Evolutionary conservation across 371 early-diverging fungal species (phyloP).

Genomic region (Apophysomyces elegans): DNA sequence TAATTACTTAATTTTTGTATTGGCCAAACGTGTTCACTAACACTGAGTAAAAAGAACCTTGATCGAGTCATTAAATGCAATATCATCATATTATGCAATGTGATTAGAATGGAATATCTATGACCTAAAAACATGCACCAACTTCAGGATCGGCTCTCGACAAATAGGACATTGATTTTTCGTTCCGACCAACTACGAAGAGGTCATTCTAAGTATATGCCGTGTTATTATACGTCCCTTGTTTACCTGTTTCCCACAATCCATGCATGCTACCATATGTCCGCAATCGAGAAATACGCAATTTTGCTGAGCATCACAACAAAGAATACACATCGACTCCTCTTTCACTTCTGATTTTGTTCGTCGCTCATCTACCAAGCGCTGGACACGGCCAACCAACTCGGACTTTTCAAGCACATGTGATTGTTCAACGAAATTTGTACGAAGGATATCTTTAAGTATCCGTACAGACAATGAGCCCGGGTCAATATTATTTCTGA

Average conservation of each 20-base stretch:
- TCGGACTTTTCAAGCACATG: conserved; percentile 60
- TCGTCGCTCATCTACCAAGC: conserved; percentile 47
- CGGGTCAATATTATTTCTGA: conserved; percentile 45
- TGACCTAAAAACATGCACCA: conserved; percentile 56
- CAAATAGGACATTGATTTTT: conserved; percentile 70
- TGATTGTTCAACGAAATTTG: conserved; percentile 55
- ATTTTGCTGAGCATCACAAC: conserved; percentile 64
- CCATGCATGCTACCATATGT: conserved; percentile 67
- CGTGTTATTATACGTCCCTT: neutral
- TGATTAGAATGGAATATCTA: conserved; percentile 2
- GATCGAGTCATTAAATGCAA: neutral
- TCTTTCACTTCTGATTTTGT: conserved; percentile 33
- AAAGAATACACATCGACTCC: conserved; percentile 58
- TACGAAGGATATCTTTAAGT: conserved; percentile 52
- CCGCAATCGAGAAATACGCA: conserved; percentile 65
- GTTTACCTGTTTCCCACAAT: conserved; percentile 60
- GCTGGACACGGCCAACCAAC: conserved; percentile 48
- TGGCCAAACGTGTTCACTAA: too few relatives aligned
- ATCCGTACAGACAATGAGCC: conserved; percentile 52
- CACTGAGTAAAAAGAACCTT: too few relatives aligned
- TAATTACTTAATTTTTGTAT: too few relatives aligned
- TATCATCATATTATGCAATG: neutral
- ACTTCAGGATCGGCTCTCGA: conserved; percentile 54
- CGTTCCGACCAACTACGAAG: conserved; percentile 45
- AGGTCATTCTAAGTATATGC: neutral